Base-by-base conservation (phyloP, 345 rosid species). In the Abelmoschus esculentus region DNA sequence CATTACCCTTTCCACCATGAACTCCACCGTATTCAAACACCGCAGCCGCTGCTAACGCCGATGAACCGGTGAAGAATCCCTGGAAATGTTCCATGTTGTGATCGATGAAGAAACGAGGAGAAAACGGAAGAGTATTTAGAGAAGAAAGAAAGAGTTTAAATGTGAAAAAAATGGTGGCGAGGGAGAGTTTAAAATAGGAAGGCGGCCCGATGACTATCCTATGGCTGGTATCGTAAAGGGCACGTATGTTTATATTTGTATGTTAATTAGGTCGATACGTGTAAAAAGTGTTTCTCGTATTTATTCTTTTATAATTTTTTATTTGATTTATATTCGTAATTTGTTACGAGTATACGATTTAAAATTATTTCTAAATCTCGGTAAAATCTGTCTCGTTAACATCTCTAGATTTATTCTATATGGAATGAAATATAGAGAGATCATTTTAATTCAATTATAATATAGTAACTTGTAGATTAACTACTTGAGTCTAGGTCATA, bases 21-120 rank as follows among this genome's bases (percentile, higher is more conserved):
- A 71, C 64, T 12, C 44, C 75, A 17, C 58, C 31, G 29, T 49
- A 46, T 47, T 31, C 42, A 18, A 26, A 53, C 15, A 69, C 22
- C 17, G 71, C n/a, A n/a, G 66, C 18, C 4, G 77, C 54, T n/a
- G 77, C 36, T 8, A 76, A 11, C 15, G 83, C 72, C 31, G 83
- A 78, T 26, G 75, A 75, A 58, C 14, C 34, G 32, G 75, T 75
- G 11, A 76, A 64, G 28, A 69, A 61, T 5, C 57, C 70, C 4
- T 28, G 57, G 8, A 66, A 28, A 29, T 9, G 29, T 9, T 66
- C 58, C 70, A 66, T 66, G 34, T 22, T 62, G 4, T 9, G 5
- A 56, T 11, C 18, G 14, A 62, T 14, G 10, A 36, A 38, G 29
- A 17, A 38, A 36, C 26, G 38, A 28, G 26, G 67, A 11, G 17